These are phyloP conservation scores for Vigna nakashimae DNA, from an alignment of 306 rosid genomes.

Conservation along the genomic window DNA sequence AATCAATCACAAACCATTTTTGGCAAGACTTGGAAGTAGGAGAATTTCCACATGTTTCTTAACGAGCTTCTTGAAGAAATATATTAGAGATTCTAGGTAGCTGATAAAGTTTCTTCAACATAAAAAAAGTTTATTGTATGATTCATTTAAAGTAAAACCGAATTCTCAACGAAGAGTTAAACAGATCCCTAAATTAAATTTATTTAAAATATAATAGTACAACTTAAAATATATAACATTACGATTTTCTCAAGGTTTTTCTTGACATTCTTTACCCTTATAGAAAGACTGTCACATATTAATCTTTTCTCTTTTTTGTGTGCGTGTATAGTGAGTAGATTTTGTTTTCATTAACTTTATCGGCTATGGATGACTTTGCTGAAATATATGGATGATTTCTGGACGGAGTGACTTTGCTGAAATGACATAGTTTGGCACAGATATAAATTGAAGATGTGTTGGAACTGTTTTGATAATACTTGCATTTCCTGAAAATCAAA, in stretches of 20 bases:
- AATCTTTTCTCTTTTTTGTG: background rate
- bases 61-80: no score
- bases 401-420: conserved; percentile 29
- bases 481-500: conserved; percentile 11
- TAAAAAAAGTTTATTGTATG: no score
- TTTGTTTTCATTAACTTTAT: conserved; percentile 14
- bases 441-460: background rate
- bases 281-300: background rate
- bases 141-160: no score
- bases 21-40: background rate
- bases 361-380: conserved; percentile 40
- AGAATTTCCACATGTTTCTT: no score
- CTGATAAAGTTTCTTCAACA: no score
- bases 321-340: background rate
- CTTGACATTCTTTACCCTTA: no score
- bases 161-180: no score
- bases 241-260: no score
- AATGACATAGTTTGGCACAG: background rate
- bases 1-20: background rate
- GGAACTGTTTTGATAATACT: conserved; percentile 37
- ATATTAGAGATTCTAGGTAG: no score
- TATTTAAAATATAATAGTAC: no score
- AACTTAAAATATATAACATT: no score
- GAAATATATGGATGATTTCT: conserved; percentile 5
- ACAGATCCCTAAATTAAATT: no score